Conservation (phyloP, 768 basidiomycete genomes). For the Suillus cothurnatus region DNA sequence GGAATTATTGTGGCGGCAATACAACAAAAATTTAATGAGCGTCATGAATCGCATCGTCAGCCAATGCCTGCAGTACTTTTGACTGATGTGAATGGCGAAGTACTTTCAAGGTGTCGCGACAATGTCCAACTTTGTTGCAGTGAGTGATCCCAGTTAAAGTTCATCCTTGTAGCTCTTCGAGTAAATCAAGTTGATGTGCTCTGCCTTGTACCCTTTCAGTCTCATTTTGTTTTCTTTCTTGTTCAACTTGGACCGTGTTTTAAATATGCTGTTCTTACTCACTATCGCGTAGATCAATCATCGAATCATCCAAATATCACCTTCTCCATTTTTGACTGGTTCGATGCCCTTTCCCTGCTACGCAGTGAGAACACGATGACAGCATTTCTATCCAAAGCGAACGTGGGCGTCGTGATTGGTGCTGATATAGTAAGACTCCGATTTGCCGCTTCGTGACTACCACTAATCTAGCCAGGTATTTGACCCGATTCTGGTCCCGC, state of each 20-base stretch:
- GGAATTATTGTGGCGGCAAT: conserved; percentile 62
- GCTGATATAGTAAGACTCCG: conserved; percentile 58
- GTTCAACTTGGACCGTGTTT: background rate
- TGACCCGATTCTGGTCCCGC: conserved; percentile 61
- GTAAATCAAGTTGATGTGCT: background rate
- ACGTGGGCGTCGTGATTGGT: conserved; percentile 65
- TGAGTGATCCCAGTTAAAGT: conserved; percentile 37
- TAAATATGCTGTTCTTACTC: background rate
- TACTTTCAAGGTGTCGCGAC: conserved; percentile 58
- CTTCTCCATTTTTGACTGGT: conserved; percentile 65
- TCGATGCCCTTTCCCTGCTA: conserved; percentile 47
- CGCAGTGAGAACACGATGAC: conserved; percentile 23
- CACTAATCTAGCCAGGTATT: conserved; percentile 53
- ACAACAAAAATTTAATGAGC: conserved; percentile 40
- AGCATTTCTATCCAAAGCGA: conserved; percentile 41
- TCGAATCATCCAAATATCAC: conserved; percentile 48
- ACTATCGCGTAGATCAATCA: conserved; percentile 49
- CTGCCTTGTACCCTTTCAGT: background rate
- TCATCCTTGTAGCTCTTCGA: background rate
- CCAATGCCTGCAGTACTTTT: conserved; percentile 41
- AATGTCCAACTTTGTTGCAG: conserved; percentile 71
- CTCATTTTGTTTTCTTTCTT: background rate
- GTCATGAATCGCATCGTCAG: background rate
- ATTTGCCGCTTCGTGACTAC: too few species aligned
- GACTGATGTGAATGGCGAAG: conserved; percentile 67